Conservation (phyloP, 1,284 basidiomycete species). For the Takashimella tepidaria region DNA sequence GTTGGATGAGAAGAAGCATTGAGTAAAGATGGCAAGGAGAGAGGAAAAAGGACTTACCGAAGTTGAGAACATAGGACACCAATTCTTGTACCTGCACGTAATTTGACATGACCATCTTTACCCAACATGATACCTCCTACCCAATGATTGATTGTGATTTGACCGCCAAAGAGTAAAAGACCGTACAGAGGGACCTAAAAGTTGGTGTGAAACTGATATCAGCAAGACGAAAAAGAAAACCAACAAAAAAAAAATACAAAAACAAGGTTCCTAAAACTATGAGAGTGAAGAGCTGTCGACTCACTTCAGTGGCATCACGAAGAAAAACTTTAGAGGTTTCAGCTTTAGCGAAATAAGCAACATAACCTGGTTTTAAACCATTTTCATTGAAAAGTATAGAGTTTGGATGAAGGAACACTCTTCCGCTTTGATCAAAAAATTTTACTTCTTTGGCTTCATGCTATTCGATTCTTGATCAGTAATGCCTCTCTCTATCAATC, state of each 20-base stretch:
- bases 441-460: conserved; percentile 76
- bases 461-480: conserved; percentile 7
- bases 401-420: conserved; percentile 62
- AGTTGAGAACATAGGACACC: conserved; percentile 85
- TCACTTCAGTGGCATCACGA: conserved; percentile 80
- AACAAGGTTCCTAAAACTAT: no score
- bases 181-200: conserved; percentile 85
- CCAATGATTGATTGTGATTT: conserved; percentile 70
- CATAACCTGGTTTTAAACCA: conserved; percentile 69
- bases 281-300: no score
- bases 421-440: conserved; percentile 58
- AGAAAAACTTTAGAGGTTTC: conserved; percentile 81
- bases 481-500: neutral
- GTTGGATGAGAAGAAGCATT: no score
- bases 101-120: conserved; percentile 55
- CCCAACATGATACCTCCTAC: conserved; percentile 67
- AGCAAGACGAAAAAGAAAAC: no score
- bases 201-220: no score
- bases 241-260: no score
- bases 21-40: neutral
- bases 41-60: conserved; percentile 50
- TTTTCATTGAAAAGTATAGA: conserved; percentile 72
- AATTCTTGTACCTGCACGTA: conserved; percentile 80
- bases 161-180: conserved; percentile 76
- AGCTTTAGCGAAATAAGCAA: conserved; percentile 77